Conservation (phyloP, 768 basidiomycete genomes). For the Lactarius vividus region DNA sequence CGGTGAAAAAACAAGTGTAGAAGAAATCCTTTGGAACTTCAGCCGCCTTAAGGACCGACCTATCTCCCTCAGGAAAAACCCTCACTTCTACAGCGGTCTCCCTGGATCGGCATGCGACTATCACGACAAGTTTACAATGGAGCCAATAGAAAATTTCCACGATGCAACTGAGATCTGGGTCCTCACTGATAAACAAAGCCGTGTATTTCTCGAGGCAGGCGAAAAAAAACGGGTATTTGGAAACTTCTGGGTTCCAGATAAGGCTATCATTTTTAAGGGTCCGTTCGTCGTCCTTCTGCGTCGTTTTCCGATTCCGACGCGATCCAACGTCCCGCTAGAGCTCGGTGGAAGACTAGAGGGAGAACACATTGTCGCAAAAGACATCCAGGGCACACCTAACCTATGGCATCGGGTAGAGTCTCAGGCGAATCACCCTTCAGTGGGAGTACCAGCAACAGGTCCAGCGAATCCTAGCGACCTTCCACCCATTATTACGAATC, state of each 20-base stretch:
- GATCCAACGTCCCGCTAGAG: not conserved
- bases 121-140: not conserved
- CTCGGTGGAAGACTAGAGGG: slow-evolving; percentile 8
- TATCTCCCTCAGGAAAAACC: slow-evolving; percentile 14
- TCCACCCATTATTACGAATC: not conserved
- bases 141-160: not conserved
- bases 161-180: not conserved
- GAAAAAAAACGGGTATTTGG: not conserved
- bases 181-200: slow-evolving; percentile 7
- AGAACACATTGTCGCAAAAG: not conserved
- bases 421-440: no score
- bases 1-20: not conserved
- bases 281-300: not conserved
- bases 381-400: not conserved
- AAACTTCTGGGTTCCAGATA: slow-evolving; percentile 4
- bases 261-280: slow-evolving; percentile 19
- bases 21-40: slow-evolving; percentile 23
- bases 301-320: not conserved
- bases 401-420: slow-evolving; percentile 2
- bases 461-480: not conserved
- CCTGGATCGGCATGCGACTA: not conserved
- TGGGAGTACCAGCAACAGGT: no score
- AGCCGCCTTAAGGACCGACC: slow-evolving; percentile 3
- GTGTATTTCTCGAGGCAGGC: slow-evolving; percentile 13
- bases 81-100: slow-evolving; percentile 13